Evolutionary conservation across 177 flowering plant genomes (phyloP).

Genomic region (Vitis hybrid): DNA sequence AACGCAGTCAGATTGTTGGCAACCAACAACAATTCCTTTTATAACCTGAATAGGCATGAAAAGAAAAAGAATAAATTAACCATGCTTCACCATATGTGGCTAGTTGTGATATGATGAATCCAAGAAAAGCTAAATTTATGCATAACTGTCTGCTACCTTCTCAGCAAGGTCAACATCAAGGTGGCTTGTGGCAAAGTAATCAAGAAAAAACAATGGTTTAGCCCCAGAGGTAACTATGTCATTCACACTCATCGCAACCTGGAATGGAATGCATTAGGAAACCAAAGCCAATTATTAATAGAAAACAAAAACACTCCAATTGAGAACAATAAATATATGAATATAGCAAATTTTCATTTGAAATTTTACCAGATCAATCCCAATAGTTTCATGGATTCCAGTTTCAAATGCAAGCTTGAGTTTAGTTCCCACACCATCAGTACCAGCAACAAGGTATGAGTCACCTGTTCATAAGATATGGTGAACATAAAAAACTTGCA

Average conservation of each 20-base stretch:
- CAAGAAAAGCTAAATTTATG: neutral
- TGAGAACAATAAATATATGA: no score
- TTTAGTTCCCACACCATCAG: conserved; percentile 99
- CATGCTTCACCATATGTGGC: neutral
- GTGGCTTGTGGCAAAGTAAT: conserved; percentile 92
- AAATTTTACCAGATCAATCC: conserved; percentile 84
- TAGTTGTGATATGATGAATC: no score
- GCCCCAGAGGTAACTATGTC: conserved; percentile 98
- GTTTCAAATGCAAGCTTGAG: conserved; percentile 96
- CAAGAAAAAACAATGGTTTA: conserved; percentile 90
- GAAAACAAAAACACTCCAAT: neutral
- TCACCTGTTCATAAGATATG: conserved; percentile 53
- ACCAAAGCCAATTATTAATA: neutral
- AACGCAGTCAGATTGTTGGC: conserved; percentile 78
- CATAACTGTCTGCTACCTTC: conserved; percentile 47
- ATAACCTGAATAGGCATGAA: conserved; percentile 55
- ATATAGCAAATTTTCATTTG: neutral
- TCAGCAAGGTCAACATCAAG: conserved; percentile 99
- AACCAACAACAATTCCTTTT: conserved; percentile 93
- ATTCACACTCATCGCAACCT: conserved; percentile 99
- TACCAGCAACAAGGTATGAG: conserved; percentile 95
- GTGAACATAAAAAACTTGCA: no score
- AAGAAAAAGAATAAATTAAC: neutral
- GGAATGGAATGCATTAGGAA: conserved; percentile 14
- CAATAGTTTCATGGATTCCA: conserved; percentile 93